Base-by-base conservation (phyloP, 2,329 filamentous ascomycete genomes). In the Atkinsonella hypoxylon region DNA sequence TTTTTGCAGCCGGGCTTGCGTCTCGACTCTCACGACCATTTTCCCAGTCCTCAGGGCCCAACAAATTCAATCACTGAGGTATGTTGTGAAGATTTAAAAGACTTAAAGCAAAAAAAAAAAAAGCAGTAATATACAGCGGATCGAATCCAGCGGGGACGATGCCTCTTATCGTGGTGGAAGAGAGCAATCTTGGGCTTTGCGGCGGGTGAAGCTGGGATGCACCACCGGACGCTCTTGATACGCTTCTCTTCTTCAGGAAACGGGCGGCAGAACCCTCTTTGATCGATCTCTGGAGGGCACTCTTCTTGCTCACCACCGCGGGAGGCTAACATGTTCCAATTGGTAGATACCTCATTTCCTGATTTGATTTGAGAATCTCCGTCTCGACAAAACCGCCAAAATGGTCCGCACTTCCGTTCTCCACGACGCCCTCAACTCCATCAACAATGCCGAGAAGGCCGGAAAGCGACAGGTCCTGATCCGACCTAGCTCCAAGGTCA, bases 381-480 rank as follows among this genome's bases (percentile, higher is more conserved):
- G 62, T 63, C 55, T 58, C 56, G 55, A 67, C 63, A 65, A 69
- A 60, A 78, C 79, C 82, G 83, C 71, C 82, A 96, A 87, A 72
- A 98, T 98, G 91, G 90, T 96, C 77, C 89, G 88, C 80, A 97
- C 93, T 69, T 95, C 89, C 73, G 93, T 97, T 70, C 90, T 98
- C 76, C 94, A 97, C 83, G 93, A 98, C 85, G 89, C 88, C 72
- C 87, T 96, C 69, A 95, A 95, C 75, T 81, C 83, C 80, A 97
- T 98, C 86, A 98, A 98, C 89, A 98, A 98, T 76, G 93, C 93
- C 81, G 94, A 98, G 84, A 97, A 98, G 87, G 81, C 87, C 66
- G 93, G 93, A 79, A 97, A 97, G 87, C 90, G 93, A 70, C 93
- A 98, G 80, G 93, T 97, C 71, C 70, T 98, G 73, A 96, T 98